phyloP scores from a whole-genome alignment of 257 asterid species.

The Nyctanthes arbortristis region DNA sequence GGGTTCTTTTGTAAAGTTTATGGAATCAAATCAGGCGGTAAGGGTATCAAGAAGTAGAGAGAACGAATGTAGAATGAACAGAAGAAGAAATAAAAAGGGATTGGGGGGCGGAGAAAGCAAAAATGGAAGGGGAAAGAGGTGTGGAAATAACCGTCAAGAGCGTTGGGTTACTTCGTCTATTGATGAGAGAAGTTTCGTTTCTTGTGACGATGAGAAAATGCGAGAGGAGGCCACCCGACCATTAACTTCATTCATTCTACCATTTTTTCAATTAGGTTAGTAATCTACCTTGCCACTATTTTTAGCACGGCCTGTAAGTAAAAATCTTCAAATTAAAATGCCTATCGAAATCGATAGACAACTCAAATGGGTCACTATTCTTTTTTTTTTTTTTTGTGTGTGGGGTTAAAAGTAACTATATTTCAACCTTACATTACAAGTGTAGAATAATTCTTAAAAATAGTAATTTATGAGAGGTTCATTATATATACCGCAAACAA shows the following conservation, averaged over 20 bases:
- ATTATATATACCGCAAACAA: too few relatives aligned
- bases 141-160: constrained; percentile 48
- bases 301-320: too few relatives aligned
- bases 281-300: too few relatives aligned
- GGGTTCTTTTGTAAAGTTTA: neutral
- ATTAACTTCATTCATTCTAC: neutral
- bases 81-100: constrained; percentile 8
- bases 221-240: neutral
- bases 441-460: too few relatives aligned
- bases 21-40: neutral
- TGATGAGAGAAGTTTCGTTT: neutral
- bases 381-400: too few relatives aligned
- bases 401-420: too few relatives aligned
- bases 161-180: neutral
- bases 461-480: too few relatives aligned
- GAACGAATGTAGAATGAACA: neutral
- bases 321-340: too few relatives aligned
- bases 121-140: constrained; percentile 41
- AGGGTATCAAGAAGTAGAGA: constrained; percentile 2
- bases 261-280: too few relatives aligned
- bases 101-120: constrained; percentile 40
- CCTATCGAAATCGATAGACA: too few relatives aligned
- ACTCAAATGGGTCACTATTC: too few relatives aligned
- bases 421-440: too few relatives aligned
- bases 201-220: neutral